These are phyloP conservation scores for Ustilago nuda DNA, from an alignment of 1,284 basidiomycete genomes.

Conservation along the genomic window DNA sequence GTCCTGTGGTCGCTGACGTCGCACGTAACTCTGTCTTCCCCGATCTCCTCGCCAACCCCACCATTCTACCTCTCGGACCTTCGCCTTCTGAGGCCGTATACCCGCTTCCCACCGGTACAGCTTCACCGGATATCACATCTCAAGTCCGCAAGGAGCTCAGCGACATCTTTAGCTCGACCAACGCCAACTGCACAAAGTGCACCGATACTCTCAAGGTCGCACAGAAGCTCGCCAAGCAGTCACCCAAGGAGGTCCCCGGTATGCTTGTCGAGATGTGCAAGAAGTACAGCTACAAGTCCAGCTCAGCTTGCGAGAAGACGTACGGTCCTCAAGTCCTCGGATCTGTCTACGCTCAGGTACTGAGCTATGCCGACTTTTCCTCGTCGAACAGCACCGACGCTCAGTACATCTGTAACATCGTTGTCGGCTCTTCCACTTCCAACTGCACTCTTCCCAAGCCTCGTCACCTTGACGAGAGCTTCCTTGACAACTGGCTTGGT, in stretches of 20 bases:
- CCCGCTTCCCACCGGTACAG: constrained; percentile 64
- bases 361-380: constrained; percentile 63
- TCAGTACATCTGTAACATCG: constrained; percentile 61
- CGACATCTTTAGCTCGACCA: constrained; percentile 54
- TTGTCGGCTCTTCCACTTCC: constrained; percentile 41
- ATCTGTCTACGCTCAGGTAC: constrained; percentile 58
- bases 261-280: constrained; percentile 77
- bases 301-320: constrained; percentile 69
- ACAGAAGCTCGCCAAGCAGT: constrained; percentile 78
- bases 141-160: constrained; percentile 71
- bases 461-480: constrained; percentile 44
- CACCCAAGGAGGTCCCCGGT: constrained; percentile 75
- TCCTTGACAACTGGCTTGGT: constrained; percentile 60
- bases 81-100: constrained; percentile 60
- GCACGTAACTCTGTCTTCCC: constrained; percentile 46
- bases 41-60: constrained; percentile 76
- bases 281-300: constrained; percentile 74
- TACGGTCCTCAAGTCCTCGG: constrained; percentile 53
- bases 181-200: constrained; percentile 75
- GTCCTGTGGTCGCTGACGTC: constrained; percentile 60
- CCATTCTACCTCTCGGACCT: constrained; percentile 75
- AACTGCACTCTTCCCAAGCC: constrained; percentile 55
- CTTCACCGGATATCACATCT: constrained; percentile 69
- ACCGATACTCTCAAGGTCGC: constrained; percentile 75
- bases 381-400: constrained; percentile 50